Base-by-base conservation (phyloP, 352 stramenopile species). In the Phytophthora cactorum region DNA sequence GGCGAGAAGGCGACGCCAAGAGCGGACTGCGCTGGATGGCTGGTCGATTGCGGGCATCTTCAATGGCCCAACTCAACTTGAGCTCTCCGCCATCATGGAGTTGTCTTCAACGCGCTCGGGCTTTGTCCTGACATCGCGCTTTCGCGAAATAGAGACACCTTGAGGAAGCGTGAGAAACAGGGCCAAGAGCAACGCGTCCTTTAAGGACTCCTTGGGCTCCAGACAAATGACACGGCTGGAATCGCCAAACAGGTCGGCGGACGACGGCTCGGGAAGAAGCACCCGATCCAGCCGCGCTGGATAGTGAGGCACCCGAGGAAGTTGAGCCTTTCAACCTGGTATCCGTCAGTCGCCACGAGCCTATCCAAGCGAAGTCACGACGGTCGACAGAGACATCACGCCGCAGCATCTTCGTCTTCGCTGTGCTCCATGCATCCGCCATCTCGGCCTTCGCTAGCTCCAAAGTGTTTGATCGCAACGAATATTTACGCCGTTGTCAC, bases 301-400 rank as follows among this genome's bases (percentile, higher is more conserved):
- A 34, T 54, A 41, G 5, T 41, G 15, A 41, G 17, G 10, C 12
- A 5, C 44, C n/a, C 39, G 11, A 53, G 27, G 10, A 57, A 43
- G 25, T 29, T 38, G 50, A 57, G 31, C 34, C n/a, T 44, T 60
- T 66, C 63, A 62, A 58, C 36, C 45, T 72, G 59, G 64, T 43
- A 72, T 68, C 52, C 25, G 59, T 66, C 60, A 74, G n/a, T n/a
- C n/a, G n/a, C n/a, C n/a, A n/a, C n/a, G n/a, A n/a, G 60, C n/a
- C 66, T 74, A 70, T 74, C 66, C 66, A 63, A 52, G 43, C 61
- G 54, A 70, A 14, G 57, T 55, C 54, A 70, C 66, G 43, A 70
- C 31, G 22, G 3, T 31, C 22, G 53, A 66, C 52, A 52, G 52
- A 56, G 66, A 65, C 39, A 61, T 74, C 54, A 59, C 55, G 17